Conservation (phyloP, 2,329 filamentous ascomycete species). For the Nigrospora sphaerica region DNA sequence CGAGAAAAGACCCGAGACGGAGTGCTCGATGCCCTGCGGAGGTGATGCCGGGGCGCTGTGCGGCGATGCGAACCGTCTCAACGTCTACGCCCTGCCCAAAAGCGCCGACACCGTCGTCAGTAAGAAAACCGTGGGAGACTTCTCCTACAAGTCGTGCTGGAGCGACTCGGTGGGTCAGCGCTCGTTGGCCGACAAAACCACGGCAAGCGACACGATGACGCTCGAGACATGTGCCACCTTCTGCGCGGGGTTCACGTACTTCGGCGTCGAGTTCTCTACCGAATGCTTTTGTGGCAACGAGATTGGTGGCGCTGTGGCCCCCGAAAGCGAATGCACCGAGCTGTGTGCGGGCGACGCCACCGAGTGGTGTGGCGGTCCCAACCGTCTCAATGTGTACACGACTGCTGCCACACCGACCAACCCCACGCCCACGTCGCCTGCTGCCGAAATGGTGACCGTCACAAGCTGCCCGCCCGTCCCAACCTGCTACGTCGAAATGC, state of each 20-base stretch:
- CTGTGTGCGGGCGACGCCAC: too few relatives aligned
- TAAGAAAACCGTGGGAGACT: slow-evolving; percentile 6
- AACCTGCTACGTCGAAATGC: too few relatives aligned
- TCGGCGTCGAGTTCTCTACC: slow-evolving; percentile 26
- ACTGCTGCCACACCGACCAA: too few relatives aligned
- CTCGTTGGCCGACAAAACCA: slow-evolving; percentile 2
- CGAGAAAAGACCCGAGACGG: slow-evolving; percentile 7
- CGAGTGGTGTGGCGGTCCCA: too few relatives aligned
- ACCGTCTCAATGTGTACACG: too few relatives aligned
- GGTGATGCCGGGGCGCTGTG: slow-evolving; percentile 9
- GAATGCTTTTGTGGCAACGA: slow-evolving; percentile 25
- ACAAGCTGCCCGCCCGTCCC: too few relatives aligned
- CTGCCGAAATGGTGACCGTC: too few relatives aligned
- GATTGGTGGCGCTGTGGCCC: too few relatives aligned
- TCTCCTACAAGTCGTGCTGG: slow-evolving; percentile 4
- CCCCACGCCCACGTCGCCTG: too few relatives aligned
- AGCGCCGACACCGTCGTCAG: slow-evolving; percentile 4
- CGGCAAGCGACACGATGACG: slow-evolving; percentile 22
- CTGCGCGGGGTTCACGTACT: slow-evolving; percentile 22
- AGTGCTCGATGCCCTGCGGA: slow-evolving; percentile 12
- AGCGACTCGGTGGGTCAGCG: slow-evolving; percentile 1
- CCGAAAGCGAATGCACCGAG: too few relatives aligned
- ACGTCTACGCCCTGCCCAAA: slow-evolving; percentile 7
- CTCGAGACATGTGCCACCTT: slow-evolving; percentile 23
- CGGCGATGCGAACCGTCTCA: slow-evolving; percentile 10